phyloP scores from a whole-genome alignment of 148 eudicot genomes.

The Arctostaphylos glauca region DNA sequence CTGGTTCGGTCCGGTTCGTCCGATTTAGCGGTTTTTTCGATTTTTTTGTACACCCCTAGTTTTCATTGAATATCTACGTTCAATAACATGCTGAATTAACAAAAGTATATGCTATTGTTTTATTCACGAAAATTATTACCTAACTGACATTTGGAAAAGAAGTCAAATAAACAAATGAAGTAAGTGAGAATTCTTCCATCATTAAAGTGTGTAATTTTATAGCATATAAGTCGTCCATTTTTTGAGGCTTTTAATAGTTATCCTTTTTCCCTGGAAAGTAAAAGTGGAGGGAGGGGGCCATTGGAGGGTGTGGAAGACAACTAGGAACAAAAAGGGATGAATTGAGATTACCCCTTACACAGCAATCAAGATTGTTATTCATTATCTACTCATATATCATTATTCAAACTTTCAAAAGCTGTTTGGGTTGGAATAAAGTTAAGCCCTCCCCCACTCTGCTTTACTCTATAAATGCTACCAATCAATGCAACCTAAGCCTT shows the following conservation, averaged over 20 bases:
- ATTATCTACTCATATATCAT: slow-evolving; percentile 28
- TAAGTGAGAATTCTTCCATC: neutral
- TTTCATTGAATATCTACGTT: neutral
- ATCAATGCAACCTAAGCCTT: neutral
- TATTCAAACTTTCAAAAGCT: slow-evolving; percentile 21
- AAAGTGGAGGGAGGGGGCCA: neutral
- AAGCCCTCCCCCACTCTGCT: slow-evolving; percentile 13
- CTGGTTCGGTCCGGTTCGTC: too few species aligned
- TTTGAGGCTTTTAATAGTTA: slow-evolving; percentile 5
- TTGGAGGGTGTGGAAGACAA: neutral
- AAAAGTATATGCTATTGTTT: neutral
- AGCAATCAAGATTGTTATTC: slow-evolving; percentile 18
- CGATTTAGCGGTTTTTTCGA: too few species aligned
- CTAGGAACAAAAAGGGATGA: slow-evolving; percentile 1
- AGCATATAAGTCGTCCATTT: neutral
- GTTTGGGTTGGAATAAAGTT: neutral
- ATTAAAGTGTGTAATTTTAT: neutral
- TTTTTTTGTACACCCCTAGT: too few species aligned
- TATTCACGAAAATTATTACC: neutral
- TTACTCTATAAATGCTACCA: slow-evolving; percentile 7
- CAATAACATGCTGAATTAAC: neutral
- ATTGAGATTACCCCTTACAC: slow-evolving; percentile 17
- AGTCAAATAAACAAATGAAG: neutral
- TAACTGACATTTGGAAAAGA: neutral
- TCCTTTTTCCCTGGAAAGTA: neutral